Conservation (phyloP, 2,329 filamentous ascomycete species). For the Diaporthe vaccinii region DNA sequence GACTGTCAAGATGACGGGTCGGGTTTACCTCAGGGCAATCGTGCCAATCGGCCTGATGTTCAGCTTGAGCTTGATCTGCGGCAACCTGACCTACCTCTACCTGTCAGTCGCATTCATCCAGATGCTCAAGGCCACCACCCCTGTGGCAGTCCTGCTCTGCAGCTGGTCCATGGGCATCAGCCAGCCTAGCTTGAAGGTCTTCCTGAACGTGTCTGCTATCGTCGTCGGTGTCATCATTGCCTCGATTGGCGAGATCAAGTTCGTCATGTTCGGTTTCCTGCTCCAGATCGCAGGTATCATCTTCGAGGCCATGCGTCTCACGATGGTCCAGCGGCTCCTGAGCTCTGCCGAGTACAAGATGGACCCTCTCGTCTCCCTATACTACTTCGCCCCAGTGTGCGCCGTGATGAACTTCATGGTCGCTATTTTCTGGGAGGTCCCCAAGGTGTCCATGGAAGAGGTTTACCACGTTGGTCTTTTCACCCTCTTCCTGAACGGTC, state of each 20-base stretch:
- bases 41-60: conserved; percentile 97
- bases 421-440: conserved; percentile 81
- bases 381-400: conserved; percentile 91
- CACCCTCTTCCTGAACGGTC: conserved; percentile 81
- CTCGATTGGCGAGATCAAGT: conserved; percentile 95
- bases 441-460: conserved; percentile 76
- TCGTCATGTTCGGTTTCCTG: conserved; percentile 83
- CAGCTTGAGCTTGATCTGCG: conserved; percentile 95
- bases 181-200: conserved; percentile 85
- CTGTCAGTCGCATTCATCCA: conserved; percentile 97
- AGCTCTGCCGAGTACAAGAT: conserved; percentile 91
- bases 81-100: conserved; percentile 95
- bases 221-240: conserved; percentile 95
- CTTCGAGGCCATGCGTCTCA: conserved; percentile 86
- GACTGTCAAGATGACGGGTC: conserved; percentile 96
- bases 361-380: conserved; percentile 89
- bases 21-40: conserved; percentile 92
- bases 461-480: conserved; percentile 80
- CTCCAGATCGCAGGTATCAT: conserved; percentile 84
- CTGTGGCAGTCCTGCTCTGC: conserved; percentile 90
- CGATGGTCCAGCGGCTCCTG: conserved; percentile 86
- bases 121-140: conserved; percentile 99
- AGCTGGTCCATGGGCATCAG: conserved; percentile 90
- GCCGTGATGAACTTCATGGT: conserved; percentile 84
- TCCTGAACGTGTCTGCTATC: conserved; percentile 94